These are phyloP conservation scores for Elaeagnus macrophylla DNA, from an alignment of 306 rosid species.

Conservation along the genomic window DNA sequence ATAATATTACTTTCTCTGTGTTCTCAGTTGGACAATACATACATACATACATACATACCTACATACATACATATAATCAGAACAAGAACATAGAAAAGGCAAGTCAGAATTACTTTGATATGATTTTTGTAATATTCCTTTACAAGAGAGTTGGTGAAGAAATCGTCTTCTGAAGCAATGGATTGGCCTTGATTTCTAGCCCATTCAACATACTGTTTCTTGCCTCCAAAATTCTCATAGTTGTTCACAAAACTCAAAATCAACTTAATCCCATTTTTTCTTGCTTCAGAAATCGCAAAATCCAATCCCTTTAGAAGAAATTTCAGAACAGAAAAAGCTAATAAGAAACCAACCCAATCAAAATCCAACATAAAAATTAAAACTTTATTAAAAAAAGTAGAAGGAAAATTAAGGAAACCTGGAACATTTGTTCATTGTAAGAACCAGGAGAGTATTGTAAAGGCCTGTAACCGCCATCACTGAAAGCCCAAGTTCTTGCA, in stretches of 20 bases:
- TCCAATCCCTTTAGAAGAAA: conserved; percentile 58
- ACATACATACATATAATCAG: neutral
- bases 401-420: conserved; percentile 28
- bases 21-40: too few relatives aligned
- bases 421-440: conserved; percentile 68
- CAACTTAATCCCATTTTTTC: conserved; percentile 62
- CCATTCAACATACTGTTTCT: conserved; percentile 88
- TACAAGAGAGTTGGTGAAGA: conserved; percentile 53
- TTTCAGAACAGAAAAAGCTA: too few relatives aligned
- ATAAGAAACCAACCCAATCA: too few relatives aligned
- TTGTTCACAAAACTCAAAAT: conserved; percentile 80
- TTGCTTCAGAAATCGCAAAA: conserved; percentile 63
- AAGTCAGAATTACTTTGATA: conserved; percentile 37
- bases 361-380: too few relatives aligned
- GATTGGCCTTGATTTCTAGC: conserved; percentile 73
- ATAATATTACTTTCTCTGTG: too few relatives aligned
- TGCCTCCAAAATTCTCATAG: conserved; percentile 69
- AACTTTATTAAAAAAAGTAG: too few relatives aligned
- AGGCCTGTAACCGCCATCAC: conserved; percentile 70
- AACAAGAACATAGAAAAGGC: neutral
- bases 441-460: conserved; percentile 80
- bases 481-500: conserved; percentile 88
- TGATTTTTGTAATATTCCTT: conserved; percentile 80
- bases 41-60: neutral
- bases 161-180: conserved; percentile 65